phyloP scores from a whole-genome alignment of 345 rosid genomes.

The Gynandropsis gynandra region DNA sequence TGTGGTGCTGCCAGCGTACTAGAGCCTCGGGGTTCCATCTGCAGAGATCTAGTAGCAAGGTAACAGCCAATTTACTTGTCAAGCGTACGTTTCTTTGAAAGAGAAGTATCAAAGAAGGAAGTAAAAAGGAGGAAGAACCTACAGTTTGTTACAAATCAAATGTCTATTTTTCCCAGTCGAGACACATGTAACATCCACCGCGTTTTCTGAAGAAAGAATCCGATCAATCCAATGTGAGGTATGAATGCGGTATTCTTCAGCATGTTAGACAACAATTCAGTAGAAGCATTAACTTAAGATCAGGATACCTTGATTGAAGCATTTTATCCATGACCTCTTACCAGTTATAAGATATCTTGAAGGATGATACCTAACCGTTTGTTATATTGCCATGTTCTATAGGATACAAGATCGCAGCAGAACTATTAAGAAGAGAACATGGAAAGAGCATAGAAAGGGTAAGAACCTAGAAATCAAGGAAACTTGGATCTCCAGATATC shows the following conservation, averaged over 20 bases:
- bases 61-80: conserved; percentile 27
- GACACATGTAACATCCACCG: conserved; percentile 24
- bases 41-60: not conserved
- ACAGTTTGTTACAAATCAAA: conserved; percentile 14
- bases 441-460: no score
- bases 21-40: conserved; percentile 5
- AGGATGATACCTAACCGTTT: conserved; percentile 9
- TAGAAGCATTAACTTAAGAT: not conserved
- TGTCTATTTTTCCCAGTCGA: conserved; percentile 19
- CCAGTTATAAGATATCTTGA: conserved; percentile 2
- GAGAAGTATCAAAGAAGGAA: conserved; percentile 17
- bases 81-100: conserved; percentile 28
- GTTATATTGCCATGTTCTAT: conserved; percentile 1
- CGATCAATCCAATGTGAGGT: conserved; percentile 21
- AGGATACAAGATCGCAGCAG: no score
- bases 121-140: conserved; percentile 19
- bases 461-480: no score
- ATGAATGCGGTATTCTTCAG: not conserved
- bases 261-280: not conserved
- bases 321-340: conserved; percentile 16
- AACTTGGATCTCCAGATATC: no score
- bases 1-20: not conserved
- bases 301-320: conserved; percentile 5
- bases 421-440: no score
- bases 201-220: conserved; percentile 15